A percentile compares a stretch with the other conserved stretches of the same genome.
Conservation (phyloP, 2,329 filamentous ascomycete species). For the Talaromyces funiculosus region DNA sequence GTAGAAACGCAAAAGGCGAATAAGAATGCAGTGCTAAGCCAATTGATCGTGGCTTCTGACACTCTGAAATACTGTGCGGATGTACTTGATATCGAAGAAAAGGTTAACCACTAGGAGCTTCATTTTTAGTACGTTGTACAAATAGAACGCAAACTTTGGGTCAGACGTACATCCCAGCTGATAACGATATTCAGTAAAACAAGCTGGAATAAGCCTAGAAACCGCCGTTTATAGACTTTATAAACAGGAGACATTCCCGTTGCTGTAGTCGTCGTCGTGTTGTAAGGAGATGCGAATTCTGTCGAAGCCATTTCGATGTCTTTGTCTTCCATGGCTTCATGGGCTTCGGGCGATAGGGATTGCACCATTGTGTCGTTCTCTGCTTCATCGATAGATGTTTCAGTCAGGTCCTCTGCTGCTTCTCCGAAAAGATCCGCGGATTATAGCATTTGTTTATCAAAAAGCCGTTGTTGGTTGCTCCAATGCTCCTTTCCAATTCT, state of each 20-base stretch:
- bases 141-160: background rate
- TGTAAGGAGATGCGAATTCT: background rate
- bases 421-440: background rate
- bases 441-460: background rate
- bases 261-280: background rate
- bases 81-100: slow-evolving; percentile 72
- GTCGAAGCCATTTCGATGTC: background rate
- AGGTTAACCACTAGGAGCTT: slow-evolving; percentile 77
- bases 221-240: slow-evolving; percentile 74
- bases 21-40: slow-evolving; percentile 82
- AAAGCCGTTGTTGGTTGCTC: background rate
- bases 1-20: slow-evolving; percentile 73
- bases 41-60: slow-evolving; percentile 74
- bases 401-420: background rate
- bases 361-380: background rate
- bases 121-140: background rate
- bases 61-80: slow-evolving; percentile 71
- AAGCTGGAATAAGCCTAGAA: slow-evolving; percentile 79
- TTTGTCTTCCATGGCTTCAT: background rate
- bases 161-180: slow-evolving; percentile 79
- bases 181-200: slow-evolving; percentile 86
- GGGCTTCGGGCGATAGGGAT: background rate
- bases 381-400: background rate
- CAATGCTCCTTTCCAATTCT: background rate
- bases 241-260: slow-evolving; percentile 26